phyloP scores from a whole-genome alignment of 2,329 filamentous ascomycete species.

The Cladosporium sp. region DNA sequence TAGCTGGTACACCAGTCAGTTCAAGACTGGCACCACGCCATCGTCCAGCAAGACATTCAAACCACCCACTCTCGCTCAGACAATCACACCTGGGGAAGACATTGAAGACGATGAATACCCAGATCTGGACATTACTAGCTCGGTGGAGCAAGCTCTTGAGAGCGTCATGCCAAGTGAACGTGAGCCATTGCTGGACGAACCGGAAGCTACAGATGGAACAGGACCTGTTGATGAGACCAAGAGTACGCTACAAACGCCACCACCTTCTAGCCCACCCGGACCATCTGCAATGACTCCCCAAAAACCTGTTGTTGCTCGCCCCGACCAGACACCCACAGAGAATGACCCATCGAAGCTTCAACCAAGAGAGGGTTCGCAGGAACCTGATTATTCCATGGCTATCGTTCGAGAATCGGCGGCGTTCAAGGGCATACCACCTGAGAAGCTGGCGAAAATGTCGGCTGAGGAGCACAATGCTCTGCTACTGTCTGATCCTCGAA shows the following conservation, averaged over 20 bases:
- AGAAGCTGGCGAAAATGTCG: constrained; percentile 54
- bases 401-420: constrained; percentile 28
- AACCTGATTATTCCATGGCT: constrained; percentile 31
- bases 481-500: constrained; percentile 75
- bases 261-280: constrained; percentile 16
- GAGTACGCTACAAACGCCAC: constrained; percentile 19
- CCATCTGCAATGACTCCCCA: not conserved
- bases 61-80: constrained; percentile 21
- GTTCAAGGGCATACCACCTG: constrained; percentile 24
- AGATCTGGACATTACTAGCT: constrained; percentile 32
- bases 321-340: not conserved
- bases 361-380: constrained; percentile 29
- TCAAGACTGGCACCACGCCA: constrained; percentile 35
- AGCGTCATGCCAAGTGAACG: constrained; percentile 9
- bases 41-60: constrained; percentile 11
- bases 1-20: constrained; percentile 77
- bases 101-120: constrained; percentile 30
- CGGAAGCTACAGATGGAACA: constrained; percentile 9
- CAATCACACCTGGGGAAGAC: constrained; percentile 28
- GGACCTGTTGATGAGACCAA: constrained; percentile 7
- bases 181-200: not conserved
- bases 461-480: constrained; percentile 90
- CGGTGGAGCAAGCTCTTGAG: constrained; percentile 30
- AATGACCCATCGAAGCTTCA: constrained; percentile 6
- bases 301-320: not conserved